Conservation (phyloP, 306 rosid genomes). For the Vicia villosa region DNA sequence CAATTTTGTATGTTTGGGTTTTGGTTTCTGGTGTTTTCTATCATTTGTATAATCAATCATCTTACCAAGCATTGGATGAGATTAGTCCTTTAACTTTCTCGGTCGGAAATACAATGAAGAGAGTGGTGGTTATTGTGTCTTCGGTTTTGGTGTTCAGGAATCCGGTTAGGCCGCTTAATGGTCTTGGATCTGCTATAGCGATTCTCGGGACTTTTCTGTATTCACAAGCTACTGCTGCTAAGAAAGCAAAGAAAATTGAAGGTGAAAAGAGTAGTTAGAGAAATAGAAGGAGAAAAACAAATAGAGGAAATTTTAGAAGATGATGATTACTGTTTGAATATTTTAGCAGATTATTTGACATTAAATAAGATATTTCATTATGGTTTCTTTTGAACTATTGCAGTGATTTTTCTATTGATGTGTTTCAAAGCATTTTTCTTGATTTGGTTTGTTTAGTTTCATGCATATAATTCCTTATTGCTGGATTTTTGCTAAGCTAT, state of each 20-base stretch:
- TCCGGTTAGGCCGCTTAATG: slow-evolving; percentile 88
- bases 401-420: slow-evolving; percentile 25
- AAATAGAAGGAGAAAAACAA: slow-evolving; percentile 4
- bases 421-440: not conserved
- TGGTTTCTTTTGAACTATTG: slow-evolving; percentile 35
- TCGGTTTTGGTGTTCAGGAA: slow-evolving; percentile 85
- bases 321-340: slow-evolving; percentile 27
- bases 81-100: slow-evolving; percentile 89
- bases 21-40: slow-evolving; percentile 86
- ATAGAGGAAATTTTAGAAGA: slow-evolving; percentile 9
- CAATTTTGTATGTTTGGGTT: slow-evolving; percentile 83
- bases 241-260: slow-evolving; percentile 62
- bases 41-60: slow-evolving; percentile 95
- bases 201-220: slow-evolving; percentile 88
- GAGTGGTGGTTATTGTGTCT: slow-evolving; percentile 89
- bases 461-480: slow-evolving; percentile 11
- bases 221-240: slow-evolving; percentile 69
- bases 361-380: slow-evolving; percentile 26
- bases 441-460: slow-evolving; percentile 21
- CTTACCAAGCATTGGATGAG: slow-evolving; percentile 93
- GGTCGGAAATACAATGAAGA: slow-evolving; percentile 95
- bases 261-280: slow-evolving; percentile 62
- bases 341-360: slow-evolving; percentile 32
- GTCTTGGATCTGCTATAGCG: slow-evolving; percentile 89
- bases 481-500: not conserved